phyloP scores from a whole-genome alignment of 257 asterid species.

The Solanum verrucosum region DNA sequence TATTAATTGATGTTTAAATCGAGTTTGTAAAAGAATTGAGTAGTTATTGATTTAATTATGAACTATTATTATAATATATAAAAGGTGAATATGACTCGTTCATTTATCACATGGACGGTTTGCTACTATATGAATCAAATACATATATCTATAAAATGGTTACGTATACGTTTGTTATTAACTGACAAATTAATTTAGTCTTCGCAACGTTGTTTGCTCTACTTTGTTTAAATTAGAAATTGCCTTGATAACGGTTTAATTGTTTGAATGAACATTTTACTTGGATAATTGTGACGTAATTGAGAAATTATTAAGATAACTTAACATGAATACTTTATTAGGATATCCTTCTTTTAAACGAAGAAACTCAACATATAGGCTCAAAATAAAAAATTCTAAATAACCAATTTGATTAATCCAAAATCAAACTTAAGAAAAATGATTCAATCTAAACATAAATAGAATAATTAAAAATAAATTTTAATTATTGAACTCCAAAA shows the following conservation, averaged over 20 bases:
- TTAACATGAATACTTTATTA: not conserved
- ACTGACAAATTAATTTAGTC: too few species aligned
- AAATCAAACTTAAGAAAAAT: not conserved
- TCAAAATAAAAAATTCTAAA: not conserved
- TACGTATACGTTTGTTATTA: too few species aligned
- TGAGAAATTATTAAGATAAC: not conserved
- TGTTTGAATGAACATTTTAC: too few species aligned
- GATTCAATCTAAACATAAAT: not conserved
- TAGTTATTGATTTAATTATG: not conserved
- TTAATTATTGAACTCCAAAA: not conserved
- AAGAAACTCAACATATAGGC: not conserved
- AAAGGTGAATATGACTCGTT: too few species aligned
- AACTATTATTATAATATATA: too few species aligned
- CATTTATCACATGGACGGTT: too few species aligned
- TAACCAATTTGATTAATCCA: not conserved
- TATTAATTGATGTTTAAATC: not conserved
- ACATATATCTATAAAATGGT: too few species aligned
- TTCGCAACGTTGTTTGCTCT: too few species aligned
- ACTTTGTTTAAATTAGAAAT: too few species aligned
- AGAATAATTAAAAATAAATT: not conserved
- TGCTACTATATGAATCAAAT: too few species aligned
- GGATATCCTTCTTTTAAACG: not conserved
- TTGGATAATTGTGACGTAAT: too few species aligned
- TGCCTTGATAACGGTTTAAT: too few species aligned
- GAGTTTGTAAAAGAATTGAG: not conserved